Evolutionary conservation across 495 filamentous ascomycete genomes (phyloP).

Genomic region (Neurospora discreta): DNA sequence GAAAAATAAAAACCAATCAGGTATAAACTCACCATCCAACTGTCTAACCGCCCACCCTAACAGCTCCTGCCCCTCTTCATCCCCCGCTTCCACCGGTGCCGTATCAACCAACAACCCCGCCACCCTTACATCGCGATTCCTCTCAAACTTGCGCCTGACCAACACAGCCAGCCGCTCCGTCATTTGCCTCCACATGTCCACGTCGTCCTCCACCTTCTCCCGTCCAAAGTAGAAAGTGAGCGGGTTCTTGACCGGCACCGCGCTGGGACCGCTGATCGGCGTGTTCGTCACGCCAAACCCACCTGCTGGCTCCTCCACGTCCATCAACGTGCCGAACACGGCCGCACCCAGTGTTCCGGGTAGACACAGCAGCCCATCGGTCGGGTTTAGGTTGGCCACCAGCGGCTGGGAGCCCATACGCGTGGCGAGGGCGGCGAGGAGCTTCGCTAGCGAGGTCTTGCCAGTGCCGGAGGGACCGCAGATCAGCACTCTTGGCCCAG

Average conservation of each 20-base stretch:
- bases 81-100: slow-evolving; percentile 52
- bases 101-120: slow-evolving; percentile 83
- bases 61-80: slow-evolving; percentile 48
- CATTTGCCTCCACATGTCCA: slow-evolving; percentile 59
- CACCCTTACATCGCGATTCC: slow-evolving; percentile 56
- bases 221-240: slow-evolving; percentile 85
- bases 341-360: slow-evolving; percentile 79
- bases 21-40: slow-evolving; percentile 54
- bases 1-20: not conserved
- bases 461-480: slow-evolving; percentile 72
- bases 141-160: slow-evolving; percentile 64
- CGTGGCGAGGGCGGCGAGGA: slow-evolving; percentile 71
- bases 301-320: slow-evolving; percentile 56
- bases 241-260: slow-evolving; percentile 81
- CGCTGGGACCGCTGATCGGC: slow-evolving; percentile 80
- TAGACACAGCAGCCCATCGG: slow-evolving; percentile 73
- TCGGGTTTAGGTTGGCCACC: slow-evolving; percentile 77
- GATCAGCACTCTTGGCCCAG: slow-evolving; percentile 71
- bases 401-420: slow-evolving; percentile 66
- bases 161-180: slow-evolving; percentile 69
- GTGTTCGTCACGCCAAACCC: slow-evolving; percentile 79
- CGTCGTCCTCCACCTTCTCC: slow-evolving; percentile 62
- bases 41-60: slow-evolving; percentile 78
- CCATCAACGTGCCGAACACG: slow-evolving; percentile 72
- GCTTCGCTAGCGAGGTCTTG: slow-evolving; percentile 76